phyloP scores from a whole-genome alignment of 257 asterid species.

The Fraxinus excelsior region DNA sequence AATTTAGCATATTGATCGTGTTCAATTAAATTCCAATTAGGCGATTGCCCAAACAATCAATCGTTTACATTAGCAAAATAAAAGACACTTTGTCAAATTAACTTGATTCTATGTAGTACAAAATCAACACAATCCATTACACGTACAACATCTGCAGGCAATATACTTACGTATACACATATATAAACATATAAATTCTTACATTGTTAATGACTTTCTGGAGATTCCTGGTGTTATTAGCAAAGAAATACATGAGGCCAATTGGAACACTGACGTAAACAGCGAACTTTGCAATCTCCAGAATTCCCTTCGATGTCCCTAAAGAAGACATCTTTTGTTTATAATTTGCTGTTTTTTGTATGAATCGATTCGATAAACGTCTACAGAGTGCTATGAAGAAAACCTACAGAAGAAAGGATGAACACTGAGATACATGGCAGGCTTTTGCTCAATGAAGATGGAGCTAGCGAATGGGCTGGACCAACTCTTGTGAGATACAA shows the following conservation, averaged over 20 bases:
- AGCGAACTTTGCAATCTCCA: slow-evolving; percentile 91
- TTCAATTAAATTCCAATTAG: not conserved
- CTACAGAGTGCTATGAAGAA: not conserved
- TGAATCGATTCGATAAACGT: slow-evolving; percentile 8
- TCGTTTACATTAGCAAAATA: slow-evolving; percentile 2
- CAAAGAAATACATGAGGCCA: slow-evolving; percentile 87
- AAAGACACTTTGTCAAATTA: not conserved
- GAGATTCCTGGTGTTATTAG: slow-evolving; percentile 71
- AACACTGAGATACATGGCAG: slow-evolving; percentile 30
- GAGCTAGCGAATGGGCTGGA: slow-evolving; percentile 4
- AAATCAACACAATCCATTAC: not conserved
- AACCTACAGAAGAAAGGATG: slow-evolving; percentile 24
- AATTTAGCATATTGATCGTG: not conserved
- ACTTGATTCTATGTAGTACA: not conserved
- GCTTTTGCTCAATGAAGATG: not conserved
- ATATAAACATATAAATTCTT: slow-evolving; percentile 27
- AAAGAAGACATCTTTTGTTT: slow-evolving; percentile 59
- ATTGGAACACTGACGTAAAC: slow-evolving; percentile 77
- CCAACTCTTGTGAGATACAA: not conserved
- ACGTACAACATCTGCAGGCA: not conserved
- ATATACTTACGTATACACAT: not conserved
- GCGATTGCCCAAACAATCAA: not conserved
- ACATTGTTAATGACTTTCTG: slow-evolving; percentile 84
- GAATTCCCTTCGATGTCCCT: slow-evolving; percentile 84
- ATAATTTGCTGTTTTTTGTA: slow-evolving; percentile 9